These are phyloP conservation scores for Trichoderma afroharzianum DNA, from an alignment of 2,329 filamentous ascomycete genomes.

Conservation along the genomic window DNA sequence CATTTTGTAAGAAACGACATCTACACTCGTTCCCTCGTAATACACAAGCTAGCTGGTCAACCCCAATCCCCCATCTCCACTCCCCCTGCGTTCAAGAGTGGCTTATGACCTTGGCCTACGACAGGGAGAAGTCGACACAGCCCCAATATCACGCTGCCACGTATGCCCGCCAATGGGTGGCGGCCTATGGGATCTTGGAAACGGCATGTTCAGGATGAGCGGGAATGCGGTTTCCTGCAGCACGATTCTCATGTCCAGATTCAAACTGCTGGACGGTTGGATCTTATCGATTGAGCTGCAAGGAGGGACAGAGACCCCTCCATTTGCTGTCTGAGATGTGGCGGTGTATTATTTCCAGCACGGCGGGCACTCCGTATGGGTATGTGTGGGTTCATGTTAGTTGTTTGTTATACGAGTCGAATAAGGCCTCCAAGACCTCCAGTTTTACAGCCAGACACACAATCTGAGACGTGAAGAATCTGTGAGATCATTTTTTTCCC, in stretches of 20 bases:
- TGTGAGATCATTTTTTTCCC: not conserved
- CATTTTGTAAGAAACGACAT: not conserved
- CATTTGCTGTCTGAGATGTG: not conserved
- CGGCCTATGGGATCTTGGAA: not conserved
- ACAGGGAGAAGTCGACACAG: not conserved
- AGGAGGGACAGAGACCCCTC: not conserved
- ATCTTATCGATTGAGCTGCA: not conserved
- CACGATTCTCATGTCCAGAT: not conserved
- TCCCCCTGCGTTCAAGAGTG: conserved; percentile 13
- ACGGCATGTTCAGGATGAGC: not conserved
- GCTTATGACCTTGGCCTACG: conserved; percentile 9
- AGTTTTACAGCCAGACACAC: not conserved
- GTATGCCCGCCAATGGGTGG: conserved; percentile 6
- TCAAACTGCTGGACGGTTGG: not conserved
- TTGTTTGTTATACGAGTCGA: not conserved
- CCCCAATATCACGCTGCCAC: conserved; percentile 19
- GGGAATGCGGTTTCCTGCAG: not conserved
- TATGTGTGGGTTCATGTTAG: not conserved
- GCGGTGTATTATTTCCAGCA: conserved; percentile 1
- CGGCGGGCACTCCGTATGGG: conserved; percentile 2
- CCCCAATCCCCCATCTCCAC: conserved; percentile 8
- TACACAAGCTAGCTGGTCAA: not conserved
- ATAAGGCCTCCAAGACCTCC: not conserved
- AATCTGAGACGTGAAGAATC: not conserved
- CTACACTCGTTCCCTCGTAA: not conserved